A percentile compares a stretch with the other conserved stretches of the same genome.
These are phyloP conservation scores for Xylaria flabelliformis DNA, from an alignment of 495 filamentous ascomycete species.

Conservation along the genomic window DNA sequence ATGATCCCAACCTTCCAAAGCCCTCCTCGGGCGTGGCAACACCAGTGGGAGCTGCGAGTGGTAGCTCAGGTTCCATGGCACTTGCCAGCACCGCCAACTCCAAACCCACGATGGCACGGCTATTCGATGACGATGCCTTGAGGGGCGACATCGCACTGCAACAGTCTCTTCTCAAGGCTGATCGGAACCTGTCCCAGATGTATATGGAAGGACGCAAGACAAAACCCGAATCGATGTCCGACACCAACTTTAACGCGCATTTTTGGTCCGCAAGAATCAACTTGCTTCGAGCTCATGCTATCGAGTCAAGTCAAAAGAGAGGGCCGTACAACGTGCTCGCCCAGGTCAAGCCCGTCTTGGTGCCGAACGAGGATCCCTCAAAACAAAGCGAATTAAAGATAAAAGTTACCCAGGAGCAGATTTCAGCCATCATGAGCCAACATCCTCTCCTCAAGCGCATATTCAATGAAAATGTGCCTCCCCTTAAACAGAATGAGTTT, in stretches of 20 bases:
- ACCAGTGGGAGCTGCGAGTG: constrained; percentile 52
- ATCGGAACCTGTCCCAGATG: constrained; percentile 73
- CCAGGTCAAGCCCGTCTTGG: constrained; percentile 80
- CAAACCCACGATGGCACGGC: constrained; percentile 56
- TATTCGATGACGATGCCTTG: constrained; percentile 79
- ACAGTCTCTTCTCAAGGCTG: constrained; percentile 79
- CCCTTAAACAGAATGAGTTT: constrained; percentile 78
- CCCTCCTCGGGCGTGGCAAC: constrained; percentile 33
- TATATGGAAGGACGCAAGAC: constrained; percentile 79
- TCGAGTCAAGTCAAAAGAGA: constrained; percentile 81
- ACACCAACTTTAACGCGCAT: constrained; percentile 78
- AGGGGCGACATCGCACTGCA: constrained; percentile 79
- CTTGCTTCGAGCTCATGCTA: constrained; percentile 85
- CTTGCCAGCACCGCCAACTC: constrained; percentile 55
- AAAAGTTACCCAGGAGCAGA: constrained; percentile 89
- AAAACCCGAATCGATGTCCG: constrained; percentile 80
- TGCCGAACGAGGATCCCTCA: constrained; percentile 56
- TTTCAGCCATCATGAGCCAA: constrained; percentile 89
- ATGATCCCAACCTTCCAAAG: constrained; percentile 51
- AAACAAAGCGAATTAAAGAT: constrained; percentile 69
- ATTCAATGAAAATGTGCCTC: constrained; percentile 93
- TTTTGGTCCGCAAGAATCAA: constrained; percentile 92
- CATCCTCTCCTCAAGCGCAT: constrained; percentile 89
- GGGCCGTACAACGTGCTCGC: constrained; percentile 94
- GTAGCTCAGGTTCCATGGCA: constrained; percentile 54